phyloP scores from a whole-genome alignment of 148 eudicot genomes.

The Vaccinium corymbosum region DNA sequence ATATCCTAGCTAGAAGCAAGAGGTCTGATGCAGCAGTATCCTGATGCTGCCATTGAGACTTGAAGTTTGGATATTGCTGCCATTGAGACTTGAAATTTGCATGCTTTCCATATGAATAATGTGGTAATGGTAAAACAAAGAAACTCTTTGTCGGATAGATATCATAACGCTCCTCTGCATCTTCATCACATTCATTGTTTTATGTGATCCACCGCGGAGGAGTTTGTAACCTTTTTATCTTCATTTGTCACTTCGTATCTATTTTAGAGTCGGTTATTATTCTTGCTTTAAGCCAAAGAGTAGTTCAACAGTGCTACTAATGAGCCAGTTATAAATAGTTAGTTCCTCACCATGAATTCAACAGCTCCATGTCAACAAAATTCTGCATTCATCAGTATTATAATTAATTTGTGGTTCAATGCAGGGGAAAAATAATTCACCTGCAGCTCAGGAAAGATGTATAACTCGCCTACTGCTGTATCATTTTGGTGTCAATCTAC shows the following conservation, averaged over 20 bases:
- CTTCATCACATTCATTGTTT: neutral
- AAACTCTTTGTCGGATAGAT: neutral
- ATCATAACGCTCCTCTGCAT: neutral
- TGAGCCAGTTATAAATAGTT: neutral
- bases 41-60: neutral
- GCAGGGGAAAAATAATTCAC: conserved; percentile 74
- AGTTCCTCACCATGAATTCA: neutral
- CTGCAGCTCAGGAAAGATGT: conserved; percentile 85
- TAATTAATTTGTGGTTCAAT: conserved; percentile 17
- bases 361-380: neutral
- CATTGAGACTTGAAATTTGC: neutral
- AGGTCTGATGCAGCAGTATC: neutral
- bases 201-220: neutral
- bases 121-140: too few species aligned
- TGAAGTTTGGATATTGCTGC: neutral
- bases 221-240: neutral
- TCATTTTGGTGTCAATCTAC: conserved; percentile 87
- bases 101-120: neutral
- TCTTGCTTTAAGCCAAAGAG: neutral
- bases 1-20: neutral
- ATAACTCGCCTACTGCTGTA: conserved; percentile 68
- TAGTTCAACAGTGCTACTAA: neutral
- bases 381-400: neutral
- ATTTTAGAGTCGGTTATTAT: neutral
- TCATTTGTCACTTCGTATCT: neutral